phyloP scores from a whole-genome alignment of 2,329 filamentous ascomycete species.

The Neopestalotiopsis sp. region DNA sequence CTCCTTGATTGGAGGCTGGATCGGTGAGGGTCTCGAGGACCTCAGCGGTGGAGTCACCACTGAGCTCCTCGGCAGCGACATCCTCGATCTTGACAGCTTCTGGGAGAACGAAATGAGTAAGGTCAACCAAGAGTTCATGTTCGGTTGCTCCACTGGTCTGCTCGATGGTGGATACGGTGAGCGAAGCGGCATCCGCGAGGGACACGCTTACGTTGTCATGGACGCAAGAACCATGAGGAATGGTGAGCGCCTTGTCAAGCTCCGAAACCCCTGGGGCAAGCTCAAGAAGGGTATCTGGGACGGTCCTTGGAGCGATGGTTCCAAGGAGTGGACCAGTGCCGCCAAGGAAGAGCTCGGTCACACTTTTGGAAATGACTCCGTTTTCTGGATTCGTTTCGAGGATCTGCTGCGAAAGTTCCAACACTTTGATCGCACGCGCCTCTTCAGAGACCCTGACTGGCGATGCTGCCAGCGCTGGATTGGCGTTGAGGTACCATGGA shows the following conservation, averaged over 20 bases:
- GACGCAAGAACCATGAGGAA: slow-evolving; percentile 57
- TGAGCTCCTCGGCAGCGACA: slow-evolving; percentile 71
- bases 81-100: slow-evolving; percentile 79
- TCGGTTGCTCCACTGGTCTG: slow-evolving; percentile 71
- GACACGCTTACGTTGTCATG: slow-evolving; percentile 66
- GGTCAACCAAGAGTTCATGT: slow-evolving; percentile 81
- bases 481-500: slow-evolving; percentile 66
- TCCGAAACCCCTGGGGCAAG: slow-evolving; percentile 67
- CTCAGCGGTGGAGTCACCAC: slow-evolving; percentile 73
- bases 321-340: slow-evolving; percentile 65
- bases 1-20: slow-evolving; percentile 73
- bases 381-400: slow-evolving; percentile 68
- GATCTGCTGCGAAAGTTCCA: slow-evolving; percentile 68
- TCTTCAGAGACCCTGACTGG: slow-evolving; percentile 65
- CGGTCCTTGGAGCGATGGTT: slow-evolving; percentile 64
- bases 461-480: slow-evolving; percentile 64
- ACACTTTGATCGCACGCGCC: slow-evolving; percentile 64
- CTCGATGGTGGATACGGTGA: slow-evolving; percentile 67
- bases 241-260: slow-evolving; percentile 60
- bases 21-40: slow-evolving; percentile 65
- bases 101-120: slow-evolving; percentile 82
- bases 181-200: slow-evolving; percentile 62
- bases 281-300: slow-evolving; percentile 63
- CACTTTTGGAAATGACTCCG: slow-evolving; percentile 65
- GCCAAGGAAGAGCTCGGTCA: slow-evolving; percentile 62